These are phyloP conservation scores for Arxiozyma slooffiae DNA, from an alignment of 1,139 yeast species.

Conservation along the genomic window DNA sequence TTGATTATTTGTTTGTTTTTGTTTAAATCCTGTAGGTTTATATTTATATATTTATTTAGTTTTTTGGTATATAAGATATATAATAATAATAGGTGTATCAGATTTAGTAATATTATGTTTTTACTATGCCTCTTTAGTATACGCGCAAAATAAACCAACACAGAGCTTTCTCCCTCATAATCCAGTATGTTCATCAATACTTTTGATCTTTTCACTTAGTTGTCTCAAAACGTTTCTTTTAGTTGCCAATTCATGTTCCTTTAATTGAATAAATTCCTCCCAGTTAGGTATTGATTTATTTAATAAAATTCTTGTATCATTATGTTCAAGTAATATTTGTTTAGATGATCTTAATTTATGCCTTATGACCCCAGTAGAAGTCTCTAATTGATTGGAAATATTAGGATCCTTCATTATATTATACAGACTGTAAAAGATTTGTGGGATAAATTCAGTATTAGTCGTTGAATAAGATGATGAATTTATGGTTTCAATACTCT, in stretches of 20 bases:
- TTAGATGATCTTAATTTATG: conserved; percentile 28
- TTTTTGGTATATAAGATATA: neutral
- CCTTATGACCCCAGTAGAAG: conserved; percentile 27
- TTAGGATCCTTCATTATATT: conserved; percentile 27
- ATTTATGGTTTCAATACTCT: neutral
- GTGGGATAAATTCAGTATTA: conserved; percentile 28
- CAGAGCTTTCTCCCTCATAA: neutral
- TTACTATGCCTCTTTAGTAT: no score
- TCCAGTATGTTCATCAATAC: neutral
- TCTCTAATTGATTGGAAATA: conserved; percentile 25
- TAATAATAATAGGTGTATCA: neutral
- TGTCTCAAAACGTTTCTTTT: conserved; percentile 17
- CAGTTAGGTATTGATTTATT: conserved; percentile 24
- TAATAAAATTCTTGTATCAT: conserved; percentile 18
- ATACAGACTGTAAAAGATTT: conserved; percentile 25
- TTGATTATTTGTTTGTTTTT: neutral
- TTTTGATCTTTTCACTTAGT: conserved; percentile 7
- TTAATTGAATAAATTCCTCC: conserved; percentile 18
- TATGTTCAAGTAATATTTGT: conserved; percentile 19
- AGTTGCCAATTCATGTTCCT: conserved; percentile 21
- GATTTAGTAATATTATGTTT: neutral
- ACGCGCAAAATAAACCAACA: neutral
- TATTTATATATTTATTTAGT: neutral
- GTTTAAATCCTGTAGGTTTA: neutral
- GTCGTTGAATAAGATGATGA: conserved; percentile 7